These are phyloP conservation scores for Herpetomonas tarakana DNA, from an alignment of 208 protist species.

Conservation along the genomic window DNA sequence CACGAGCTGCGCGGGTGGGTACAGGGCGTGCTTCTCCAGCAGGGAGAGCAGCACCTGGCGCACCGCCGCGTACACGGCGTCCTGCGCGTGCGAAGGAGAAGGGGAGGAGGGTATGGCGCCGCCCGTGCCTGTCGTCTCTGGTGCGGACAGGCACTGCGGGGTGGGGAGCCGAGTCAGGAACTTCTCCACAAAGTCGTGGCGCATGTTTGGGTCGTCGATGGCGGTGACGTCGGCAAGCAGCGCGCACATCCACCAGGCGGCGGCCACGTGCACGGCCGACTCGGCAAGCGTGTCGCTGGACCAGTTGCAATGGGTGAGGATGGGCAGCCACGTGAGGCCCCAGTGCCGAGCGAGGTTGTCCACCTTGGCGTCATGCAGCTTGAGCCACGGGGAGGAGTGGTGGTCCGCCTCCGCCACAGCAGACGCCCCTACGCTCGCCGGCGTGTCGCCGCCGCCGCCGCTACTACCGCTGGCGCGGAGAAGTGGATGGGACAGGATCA, in stretches of 20 bases:
- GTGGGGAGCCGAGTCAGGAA: slow-evolving; percentile 51
- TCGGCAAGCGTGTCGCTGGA: slow-evolving; percentile 10
- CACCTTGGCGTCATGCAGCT: slow-evolving; percentile 27
- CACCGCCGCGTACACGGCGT: slow-evolving; percentile 18
- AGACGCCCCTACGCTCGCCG: too few relatives aligned
- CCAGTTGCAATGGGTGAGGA: slow-evolving; percentile 47
- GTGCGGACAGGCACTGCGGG: background rate
- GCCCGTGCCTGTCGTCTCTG: background rate
- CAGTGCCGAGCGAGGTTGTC: slow-evolving; percentile 43
- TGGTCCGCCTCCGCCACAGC: too few relatives aligned
- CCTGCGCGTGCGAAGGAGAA: background rate
- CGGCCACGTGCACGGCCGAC: slow-evolving; percentile 10
- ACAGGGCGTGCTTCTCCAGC: slow-evolving; percentile 39
- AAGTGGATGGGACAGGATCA: slow-evolving; percentile 40
- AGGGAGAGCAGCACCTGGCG: slow-evolving; percentile 41
- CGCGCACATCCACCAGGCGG: slow-evolving; percentile 61
- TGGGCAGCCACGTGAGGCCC: slow-evolving; percentile 40
- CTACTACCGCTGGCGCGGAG: background rate
- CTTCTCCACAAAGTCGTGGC: slow-evolving; percentile 31
- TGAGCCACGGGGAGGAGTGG: slow-evolving; percentile 3
- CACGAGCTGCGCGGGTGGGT: slow-evolving; percentile 20
- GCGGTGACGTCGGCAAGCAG: slow-evolving; percentile 46
- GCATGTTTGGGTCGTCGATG: slow-evolving; percentile 21
- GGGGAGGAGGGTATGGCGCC: too few relatives aligned
- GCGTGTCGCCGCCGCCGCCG: too few relatives aligned